Percentiles rank a stretch among this genome's conserved stretches.
Evolutionary conservation across 2,329 filamentous ascomycete genomes (phyloP).

Genomic region (Colletotrichum cereale): DNA sequence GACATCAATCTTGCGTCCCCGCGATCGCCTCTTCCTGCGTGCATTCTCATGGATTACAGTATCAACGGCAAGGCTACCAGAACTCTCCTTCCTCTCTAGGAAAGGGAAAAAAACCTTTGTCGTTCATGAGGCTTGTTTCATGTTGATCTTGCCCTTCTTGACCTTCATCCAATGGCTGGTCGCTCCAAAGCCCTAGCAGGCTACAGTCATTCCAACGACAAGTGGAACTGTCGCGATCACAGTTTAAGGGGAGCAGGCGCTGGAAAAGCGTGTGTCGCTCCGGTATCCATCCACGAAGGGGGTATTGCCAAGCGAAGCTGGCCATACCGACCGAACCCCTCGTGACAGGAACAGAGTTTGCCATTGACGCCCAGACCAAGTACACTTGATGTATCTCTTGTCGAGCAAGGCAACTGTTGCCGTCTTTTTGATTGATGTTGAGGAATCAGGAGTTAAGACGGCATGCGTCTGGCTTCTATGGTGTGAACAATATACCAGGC

Average conservation of each 20-base stretch:
- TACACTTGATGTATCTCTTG: conserved; percentile 67
- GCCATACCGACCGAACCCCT: not conserved
- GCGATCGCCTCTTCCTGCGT: not conserved
- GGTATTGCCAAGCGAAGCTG: not conserved
- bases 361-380: conserved; percentile 57
- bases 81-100: not conserved
- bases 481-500: conserved; percentile 59
- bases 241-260: too few relatives aligned
- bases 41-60: too few relatives aligned
- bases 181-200: conserved; percentile 5
- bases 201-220: conserved; percentile 16
- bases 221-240: too few relatives aligned
- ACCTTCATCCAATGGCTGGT: not conserved
- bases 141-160: conserved; percentile 14
- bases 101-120: not conserved
- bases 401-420: conserved; percentile 68
- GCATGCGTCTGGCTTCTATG: conserved; percentile 73
- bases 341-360: conserved; percentile 47
- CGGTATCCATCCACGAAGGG: not conserved
- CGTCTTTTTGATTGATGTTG: conserved; percentile 59
- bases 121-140: not conserved
- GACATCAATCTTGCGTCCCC: too few relatives aligned
- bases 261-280: too few relatives aligned
- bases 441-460: conserved; percentile 65
- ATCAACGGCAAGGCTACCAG: not conserved